Base-by-base conservation (phyloP, 257 asterid genomes). In the Hygrophila difformis region DNA sequence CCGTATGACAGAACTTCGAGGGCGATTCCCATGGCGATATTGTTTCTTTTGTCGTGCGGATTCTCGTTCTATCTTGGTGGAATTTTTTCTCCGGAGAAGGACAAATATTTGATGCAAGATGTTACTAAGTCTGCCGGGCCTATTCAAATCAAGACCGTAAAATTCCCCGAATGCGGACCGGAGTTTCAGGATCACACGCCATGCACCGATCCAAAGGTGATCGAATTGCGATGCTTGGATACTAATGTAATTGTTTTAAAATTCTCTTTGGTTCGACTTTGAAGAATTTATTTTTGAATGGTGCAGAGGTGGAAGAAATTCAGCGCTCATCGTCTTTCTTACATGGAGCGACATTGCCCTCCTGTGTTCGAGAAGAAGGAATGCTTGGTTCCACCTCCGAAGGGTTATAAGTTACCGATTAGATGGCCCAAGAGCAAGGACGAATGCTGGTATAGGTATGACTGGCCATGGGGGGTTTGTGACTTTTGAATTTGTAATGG, bases 61-160 rank as follows among this genome's bases (percentile, higher is more conserved):
- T 70, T 92, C 47, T 92, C 97, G 11, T 92, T 87, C 77, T 92
- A 87, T 67, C 95, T 92, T 0, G 99, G 99, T 19, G 94, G 97
- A 18, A 71, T 83, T 10, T 92, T 78, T 66, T 76, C 85, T 51
- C 72, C 95, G 1, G 84, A 76, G 42, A 80, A 76, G 68, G 88
- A 74, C 23, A 60, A 9, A 45, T 64, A 16, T 39, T 44, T 8
- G 31, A 22, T 62, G n/a, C 51, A 46, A 12, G 74, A 65, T 23
- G 59, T 65, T n/a, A 62, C 45, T 13, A 66, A 62, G 18, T 49
- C 67, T 3, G 22, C 61, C 16, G 62, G 62, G 28, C 42, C 93
- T 63, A 69, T 76, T 47, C 93, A 76, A 57, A 53, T 69, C n/a
- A 78, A 69, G 61, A 67, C 84, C 26, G 66, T 55, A 19, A 67